Evolutionary conservation across 768 basidiomycete genomes (phyloP).

Genomic region (Suillus subluteus): DNA sequence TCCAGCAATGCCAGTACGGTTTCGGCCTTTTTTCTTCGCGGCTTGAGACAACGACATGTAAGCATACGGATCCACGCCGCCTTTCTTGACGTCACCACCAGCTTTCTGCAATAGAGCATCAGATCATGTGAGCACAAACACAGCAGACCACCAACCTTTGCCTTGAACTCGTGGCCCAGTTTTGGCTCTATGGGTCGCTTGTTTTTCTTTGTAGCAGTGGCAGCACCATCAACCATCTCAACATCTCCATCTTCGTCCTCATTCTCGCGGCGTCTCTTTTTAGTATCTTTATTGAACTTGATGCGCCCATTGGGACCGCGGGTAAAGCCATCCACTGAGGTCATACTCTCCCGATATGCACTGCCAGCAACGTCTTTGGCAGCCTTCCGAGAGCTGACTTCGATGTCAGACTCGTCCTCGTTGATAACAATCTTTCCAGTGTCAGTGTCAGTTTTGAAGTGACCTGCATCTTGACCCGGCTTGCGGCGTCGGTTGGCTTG

Average conservation of each 20-base stretch:
- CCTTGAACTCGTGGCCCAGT: constrained; percentile 91
- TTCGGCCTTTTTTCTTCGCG: constrained; percentile 60
- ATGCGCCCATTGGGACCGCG: constrained; percentile 82
- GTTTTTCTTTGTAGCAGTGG: constrained; percentile 48
- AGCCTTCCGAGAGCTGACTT: constrained; percentile 41
- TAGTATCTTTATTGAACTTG: constrained; percentile 97
- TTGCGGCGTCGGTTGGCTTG: constrained; percentile 60
- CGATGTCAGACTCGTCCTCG: constrained; percentile 54
- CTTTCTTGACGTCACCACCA: constrained; percentile 90
- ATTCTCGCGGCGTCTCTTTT: constrained; percentile 81
- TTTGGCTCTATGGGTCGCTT: constrained; percentile 56
- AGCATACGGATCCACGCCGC: constrained; percentile 88
- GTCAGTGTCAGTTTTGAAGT: constrained; percentile 87
- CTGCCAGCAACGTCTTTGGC: constrained; percentile 64
- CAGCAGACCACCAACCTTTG: constrained; percentile 67
- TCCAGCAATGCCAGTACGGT: constrained; percentile 61
- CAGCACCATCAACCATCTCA: constrained; percentile 77
- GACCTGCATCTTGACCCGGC: constrained; percentile 83
- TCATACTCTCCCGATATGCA: constrained; percentile 83
- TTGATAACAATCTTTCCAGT: constrained; percentile 79
- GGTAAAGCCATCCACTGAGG: constrained; percentile 88
- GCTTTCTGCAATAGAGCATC: constrained; percentile 67
- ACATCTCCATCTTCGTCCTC: constrained; percentile 63
- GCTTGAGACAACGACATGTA: constrained; percentile 87
- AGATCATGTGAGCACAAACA: constrained; percentile 7